Percentiles rank a stretch among this genome's conserved stretches.
These are phyloP conservation scores for Luzula sylvatica DNA, from an alignment of 176 grass and related monocot species.

Conservation along the genomic window DNA sequence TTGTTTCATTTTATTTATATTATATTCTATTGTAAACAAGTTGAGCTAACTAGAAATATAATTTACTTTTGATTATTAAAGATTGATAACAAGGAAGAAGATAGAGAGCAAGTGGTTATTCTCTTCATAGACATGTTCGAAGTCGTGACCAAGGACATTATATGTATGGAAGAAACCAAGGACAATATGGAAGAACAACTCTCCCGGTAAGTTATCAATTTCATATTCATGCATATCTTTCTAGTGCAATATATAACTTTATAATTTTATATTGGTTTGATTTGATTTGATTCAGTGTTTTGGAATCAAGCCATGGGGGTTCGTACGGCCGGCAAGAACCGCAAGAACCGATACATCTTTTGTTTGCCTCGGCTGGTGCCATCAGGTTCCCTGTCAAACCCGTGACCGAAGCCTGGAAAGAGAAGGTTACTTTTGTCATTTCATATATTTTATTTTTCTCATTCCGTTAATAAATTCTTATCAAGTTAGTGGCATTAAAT, in stretches of 20 bases:
- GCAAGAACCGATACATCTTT: constrained; percentile 38
- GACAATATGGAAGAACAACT: constrained; percentile 33
- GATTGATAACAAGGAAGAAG: constrained; percentile 61
- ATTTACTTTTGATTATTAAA: constrained; percentile 22
- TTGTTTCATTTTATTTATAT: constrained; percentile 14
- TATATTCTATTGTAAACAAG: neutral
- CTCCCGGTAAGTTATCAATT: constrained; percentile 9
- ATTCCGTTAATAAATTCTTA: constrained; percentile 1
- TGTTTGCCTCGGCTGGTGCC: constrained; percentile 50
- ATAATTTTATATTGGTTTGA: constrained; percentile 16
- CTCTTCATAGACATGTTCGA: constrained; percentile 88
- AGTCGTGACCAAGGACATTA: constrained; percentile 81
- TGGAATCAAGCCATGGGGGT: constrained; percentile 54
- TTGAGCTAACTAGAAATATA: constrained; percentile 7
- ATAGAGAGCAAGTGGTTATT: constrained; percentile 54
- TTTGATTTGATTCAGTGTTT: constrained; percentile 39
- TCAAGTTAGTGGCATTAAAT: constrained; percentile 22
- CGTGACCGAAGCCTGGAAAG: constrained; percentile 64
- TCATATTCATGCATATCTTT: neutral
- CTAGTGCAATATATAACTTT: neutral
- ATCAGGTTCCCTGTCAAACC: constrained; percentile 63
- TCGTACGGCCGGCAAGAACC: constrained; percentile 31
- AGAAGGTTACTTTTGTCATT: constrained; percentile 53
- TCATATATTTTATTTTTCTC: neutral
- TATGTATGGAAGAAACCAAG: no score